Evolutionary conservation across 371 early-diverging fungal genomes (phyloP), one percentile per base, ranked within the genome.

Genomic region (Dichotomocladium elegans): DNA sequence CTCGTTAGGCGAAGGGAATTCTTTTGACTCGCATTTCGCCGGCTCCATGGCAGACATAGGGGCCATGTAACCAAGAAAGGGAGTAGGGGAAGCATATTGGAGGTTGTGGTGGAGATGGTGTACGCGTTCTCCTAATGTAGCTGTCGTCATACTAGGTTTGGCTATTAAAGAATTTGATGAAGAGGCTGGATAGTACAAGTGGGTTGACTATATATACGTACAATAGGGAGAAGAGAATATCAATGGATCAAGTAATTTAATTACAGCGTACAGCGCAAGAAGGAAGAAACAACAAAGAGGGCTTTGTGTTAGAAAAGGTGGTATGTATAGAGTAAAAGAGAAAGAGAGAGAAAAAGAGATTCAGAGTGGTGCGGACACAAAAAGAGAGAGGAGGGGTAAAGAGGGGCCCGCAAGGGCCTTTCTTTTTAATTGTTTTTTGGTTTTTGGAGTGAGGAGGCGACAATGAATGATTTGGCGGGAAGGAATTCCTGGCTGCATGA

Each of bases 1-100:
- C 33, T 70, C 66, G 34, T 58, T 55, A 21, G 46, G 29, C 0
- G 66, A 58, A 24, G 74, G 78, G 48, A 55, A 68, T 41, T 77
- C 69, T 58, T 42, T 70, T 44, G 41, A 71, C 67, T 24, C 71
- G 26, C 41, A 60, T 24, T n/a, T 30, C 27, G 12, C 35, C 24
- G 21, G 37, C 37, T 12, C 17, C 37, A 2, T 15, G 37, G 8
- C 17, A 21, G 15, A 9, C 37, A 37, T 37, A 21, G 21, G 21
- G 37, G 21, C 37, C n/a, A 37, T 37, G 37, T 17, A 37, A 37
- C 37, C 37, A 37, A 17, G 37, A 17, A n/a, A 37, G 9, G 0
- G 35, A 9, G 8, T 37, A 37, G 21, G 37, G n/a, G 37, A 21
- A 12, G 7, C 17, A 37, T 12, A 21, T 5, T 35, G 35, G 17